Evolutionary conservation across 495 filamentous ascomycete species (phyloP), one percentile per base, ranked within the genome.

Genomic region (Halenospora varia): DNA sequence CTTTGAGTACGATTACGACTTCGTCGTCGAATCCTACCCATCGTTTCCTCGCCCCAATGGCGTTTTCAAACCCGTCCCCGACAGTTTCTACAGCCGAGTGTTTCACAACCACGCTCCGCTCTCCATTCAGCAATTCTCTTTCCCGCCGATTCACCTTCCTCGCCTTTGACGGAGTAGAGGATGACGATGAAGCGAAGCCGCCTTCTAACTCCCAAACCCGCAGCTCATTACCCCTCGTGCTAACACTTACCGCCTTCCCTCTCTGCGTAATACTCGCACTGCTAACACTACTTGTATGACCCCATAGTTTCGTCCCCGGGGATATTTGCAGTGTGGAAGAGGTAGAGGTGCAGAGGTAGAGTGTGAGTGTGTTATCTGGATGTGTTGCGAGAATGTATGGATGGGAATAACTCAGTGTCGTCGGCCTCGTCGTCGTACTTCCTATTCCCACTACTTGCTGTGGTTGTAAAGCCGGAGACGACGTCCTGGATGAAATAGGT

Each of bases 1-100:
- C 89, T 48, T 88, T 85, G 47, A 96, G 75, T 48, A 97, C 80
- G 56, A 97, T 85, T 10, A 98, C 89, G 69, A 89, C 87, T 71
- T 97, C 90, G 35, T 97, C 94, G 66, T 97, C 90, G 69, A 97
- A 98, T 2, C 90, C 90, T 13, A 93, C 82, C 82, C 86, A 96
- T 40, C 85, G 75, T 51, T 77, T 70, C 18, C 70, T 63, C 52
- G 76, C 71, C 29, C 68, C 62, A 10, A 45, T n/a, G 17, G 60
- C 52, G 20, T 46, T 45, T 19, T 62, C 58, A 44, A 57, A 54
- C 26, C 48, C 59, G 17, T 46, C 25, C 45, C 19, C 6, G 9
- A n/a, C 41, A 13, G 40, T 17, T 25, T 49, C 15, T 55, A 24
- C 42, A 24, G 17, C 11, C 0, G 59, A 18, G 2, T 59, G 48